phyloP scores from a whole-genome alignment of 345 rosid genomes.

The Euphorbia tirucalli region DNA sequence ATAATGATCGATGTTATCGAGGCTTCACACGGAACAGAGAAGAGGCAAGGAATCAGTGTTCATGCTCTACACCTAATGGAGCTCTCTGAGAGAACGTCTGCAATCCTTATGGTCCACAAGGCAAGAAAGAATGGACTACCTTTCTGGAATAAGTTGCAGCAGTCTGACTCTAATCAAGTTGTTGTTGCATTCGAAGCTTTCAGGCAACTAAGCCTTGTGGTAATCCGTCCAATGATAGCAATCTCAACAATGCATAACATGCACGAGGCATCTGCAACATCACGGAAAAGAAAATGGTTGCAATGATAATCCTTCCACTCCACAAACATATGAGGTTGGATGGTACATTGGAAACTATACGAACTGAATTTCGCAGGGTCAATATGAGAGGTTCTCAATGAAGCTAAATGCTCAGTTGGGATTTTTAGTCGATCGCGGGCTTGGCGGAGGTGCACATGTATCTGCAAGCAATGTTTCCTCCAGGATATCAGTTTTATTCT shows the following conservation, averaged over 20 bases:
- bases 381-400: constrained; percentile 58
- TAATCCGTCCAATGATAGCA: constrained; percentile 80
- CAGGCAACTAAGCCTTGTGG: constrained; percentile 54
- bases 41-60: constrained; percentile 61
- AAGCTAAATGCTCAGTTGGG: constrained; percentile 72
- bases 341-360: constrained; percentile 56
- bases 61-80: constrained; percentile 95
- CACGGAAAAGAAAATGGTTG: constrained; percentile 58
- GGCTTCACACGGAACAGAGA: constrained; percentile 75
- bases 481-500: constrained; percentile 54
- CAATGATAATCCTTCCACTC: constrained; percentile 69
- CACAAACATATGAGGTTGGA: constrained; percentile 77
- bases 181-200: constrained; percentile 84
- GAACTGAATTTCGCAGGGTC: constrained; percentile 48
- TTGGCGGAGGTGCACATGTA: constrained; percentile 72
- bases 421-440: constrained; percentile 82
- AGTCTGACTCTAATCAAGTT: constrained; percentile 43
- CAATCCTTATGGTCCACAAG: constrained; percentile 88
- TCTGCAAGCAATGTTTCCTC: constrained; percentile 64
- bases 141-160: constrained; percentile 70
- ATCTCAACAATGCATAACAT: constrained; percentile 63
- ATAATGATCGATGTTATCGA: constrained; percentile 66
- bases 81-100: constrained; percentile 86
- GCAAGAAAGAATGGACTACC: constrained; percentile 77
- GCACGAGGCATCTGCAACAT: constrained; percentile 59